Conservation (phyloP, 2,329 filamentous ascomycete genomes). For the Sphaerostilbella broomeana region DNA sequence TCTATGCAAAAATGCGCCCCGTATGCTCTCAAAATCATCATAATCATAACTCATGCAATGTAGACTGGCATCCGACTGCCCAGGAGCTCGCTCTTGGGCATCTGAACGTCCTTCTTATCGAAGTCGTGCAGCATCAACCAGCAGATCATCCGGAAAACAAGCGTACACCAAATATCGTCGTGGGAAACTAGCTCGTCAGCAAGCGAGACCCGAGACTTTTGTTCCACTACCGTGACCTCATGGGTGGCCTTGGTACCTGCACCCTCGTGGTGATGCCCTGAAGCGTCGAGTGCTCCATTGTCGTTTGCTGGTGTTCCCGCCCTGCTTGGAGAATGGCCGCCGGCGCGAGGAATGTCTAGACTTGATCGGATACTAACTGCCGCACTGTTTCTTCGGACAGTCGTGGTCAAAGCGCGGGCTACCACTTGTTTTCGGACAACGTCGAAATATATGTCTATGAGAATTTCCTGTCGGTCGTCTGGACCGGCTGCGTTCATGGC, state of each 20-base stretch:
- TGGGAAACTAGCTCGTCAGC: conserved; percentile 23
- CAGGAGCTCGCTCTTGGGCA: conserved; percentile 46
- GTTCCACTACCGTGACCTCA: not conserved
- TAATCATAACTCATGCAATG: conserved; percentile 31
- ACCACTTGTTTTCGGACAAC: conserved; percentile 37
- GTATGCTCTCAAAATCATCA: not conserved
- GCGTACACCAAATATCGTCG: conserved; percentile 46
- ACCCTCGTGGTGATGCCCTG: not conserved
- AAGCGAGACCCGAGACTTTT: conserved; percentile 12
- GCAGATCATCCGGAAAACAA: conserved; percentile 52
- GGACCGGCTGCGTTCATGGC: conserved; percentile 42
- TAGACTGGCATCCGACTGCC: conserved; percentile 52
- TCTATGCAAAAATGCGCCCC: too few species aligned
- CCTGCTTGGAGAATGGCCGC: too few species aligned
- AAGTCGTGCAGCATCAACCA: conserved; percentile 54
- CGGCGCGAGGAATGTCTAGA: too few species aligned
- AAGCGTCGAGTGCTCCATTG: not conserved
- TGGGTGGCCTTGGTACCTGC: conserved; percentile 6
- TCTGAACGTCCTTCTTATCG: conserved; percentile 46
- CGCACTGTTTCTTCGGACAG: conserved; percentile 20
- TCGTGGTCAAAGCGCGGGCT: conserved; percentile 25
- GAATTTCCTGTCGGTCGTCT: conserved; percentile 41
- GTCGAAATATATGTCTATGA: conserved; percentile 49
- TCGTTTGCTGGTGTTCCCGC: conserved; percentile 16
- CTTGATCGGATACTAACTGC: conserved; percentile 14